Evolutionary conservation across 2,329 filamentous ascomycete species (phyloP), one percentile per base, ranked within the genome.

Genomic region (Bisporella sp.): DNA sequence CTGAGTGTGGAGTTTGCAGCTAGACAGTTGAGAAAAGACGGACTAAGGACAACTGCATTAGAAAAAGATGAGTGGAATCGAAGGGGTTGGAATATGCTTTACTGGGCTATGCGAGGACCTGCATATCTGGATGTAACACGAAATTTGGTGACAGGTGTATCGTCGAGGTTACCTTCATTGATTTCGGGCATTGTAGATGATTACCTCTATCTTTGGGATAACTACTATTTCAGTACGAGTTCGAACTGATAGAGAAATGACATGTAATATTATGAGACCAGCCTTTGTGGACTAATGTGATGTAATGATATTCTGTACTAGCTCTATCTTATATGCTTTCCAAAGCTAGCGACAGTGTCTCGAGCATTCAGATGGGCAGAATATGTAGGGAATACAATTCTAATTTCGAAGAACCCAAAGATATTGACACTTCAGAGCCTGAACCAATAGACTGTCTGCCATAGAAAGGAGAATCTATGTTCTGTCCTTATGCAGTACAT

Each of bases 201-300:
- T 67, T 99, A 99, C 66, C 89, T 96, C 69, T 97, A 95, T 67
- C 75, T 99, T 32, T 99, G 93, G 93, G 90, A 96, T 70, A 91
- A 95, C 62, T 97, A 96, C 69, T 95, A 97, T 70, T 99, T 97
- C 41, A 66, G 63, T 55, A 64, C 62, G 5, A 64, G 62, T 46
- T 61, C 62, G 4, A 62, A 64, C 48, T 65, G 54, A 55, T 29
- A 2, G 28, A 21, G 31, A 21, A 12, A 12, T 33, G 31, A 39
- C n/a, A 37, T 37, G 35, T 37, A 37, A 21, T 21, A 21, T 21
- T 21, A 21, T 21, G 21, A 21, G 21, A 21, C 21, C 3, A 21
- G 21, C 3, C 21, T 21, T 21, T 21, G 21, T 21, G 21, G 21
- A 21, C 21, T 21, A 21, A 21, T 21, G 21, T 21, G 21, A 21